phyloP scores from a whole-genome alignment of 371 early-diverging fungal genomes.

The Mortierella sp. region DNA sequence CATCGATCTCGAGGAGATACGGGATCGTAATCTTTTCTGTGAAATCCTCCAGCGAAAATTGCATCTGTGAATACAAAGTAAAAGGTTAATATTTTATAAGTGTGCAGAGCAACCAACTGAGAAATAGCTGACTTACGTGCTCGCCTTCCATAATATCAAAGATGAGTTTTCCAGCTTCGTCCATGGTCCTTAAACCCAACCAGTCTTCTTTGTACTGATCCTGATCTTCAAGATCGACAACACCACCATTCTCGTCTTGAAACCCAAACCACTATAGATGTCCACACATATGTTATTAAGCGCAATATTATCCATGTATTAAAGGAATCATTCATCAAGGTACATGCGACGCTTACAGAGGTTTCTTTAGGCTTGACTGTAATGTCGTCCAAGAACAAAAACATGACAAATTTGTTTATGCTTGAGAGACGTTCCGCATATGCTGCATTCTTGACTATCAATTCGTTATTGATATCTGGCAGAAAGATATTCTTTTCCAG shows the following conservation, averaged over 20 bases:
- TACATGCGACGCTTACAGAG: conserved; percentile 63
- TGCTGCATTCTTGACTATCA: conserved; percentile 58
- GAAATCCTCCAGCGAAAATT: conserved; percentile 68
- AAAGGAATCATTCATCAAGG: too few species aligned
- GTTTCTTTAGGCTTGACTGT: conserved; percentile 85
- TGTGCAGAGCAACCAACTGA: neutral
- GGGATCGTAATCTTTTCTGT: conserved; percentile 61
- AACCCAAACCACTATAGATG: conserved; percentile 81
- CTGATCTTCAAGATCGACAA: conserved; percentile 69
- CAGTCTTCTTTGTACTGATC: conserved; percentile 76
- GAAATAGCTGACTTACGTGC: conserved; percentile 72
- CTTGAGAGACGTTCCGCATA: conserved; percentile 69
- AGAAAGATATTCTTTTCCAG: conserved; percentile 82
- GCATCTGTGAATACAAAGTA: conserved; percentile 60
- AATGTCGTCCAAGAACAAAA: conserved; percentile 81
- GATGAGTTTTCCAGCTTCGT: conserved; percentile 66
- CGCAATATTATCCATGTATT: too few species aligned
- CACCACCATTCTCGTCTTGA: conserved; percentile 63
- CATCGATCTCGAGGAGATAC: conserved; percentile 59
- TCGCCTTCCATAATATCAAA: conserved; percentile 75
- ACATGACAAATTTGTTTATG: conserved; percentile 82
- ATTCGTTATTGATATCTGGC: conserved; percentile 90
- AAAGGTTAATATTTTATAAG: neutral
- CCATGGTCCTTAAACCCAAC: conserved; percentile 75
- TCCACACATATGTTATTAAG: too few species aligned